Evolutionary conservation across 331 rosid genomes (phyloP), one percentile per base, ranked within the genome.

Genomic region (Erythrophleum ivorense): DNA sequence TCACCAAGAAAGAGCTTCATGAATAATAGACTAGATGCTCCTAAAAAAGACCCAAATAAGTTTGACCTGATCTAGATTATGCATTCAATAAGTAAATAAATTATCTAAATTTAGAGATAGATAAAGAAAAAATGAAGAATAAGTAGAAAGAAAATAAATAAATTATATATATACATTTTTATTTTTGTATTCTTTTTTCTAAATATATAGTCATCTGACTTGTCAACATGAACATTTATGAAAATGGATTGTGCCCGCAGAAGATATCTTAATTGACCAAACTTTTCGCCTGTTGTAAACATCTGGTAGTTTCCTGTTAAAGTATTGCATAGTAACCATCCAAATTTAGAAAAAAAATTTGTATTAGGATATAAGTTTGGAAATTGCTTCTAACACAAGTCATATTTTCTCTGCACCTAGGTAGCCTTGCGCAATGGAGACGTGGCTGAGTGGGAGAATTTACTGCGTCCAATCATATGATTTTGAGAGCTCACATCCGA

Each of bases 241-340:
- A 45, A 21, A 21, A 19, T 9, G 15, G 33, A 36, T 16, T 8
- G 31, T 38, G 55, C 46, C 62, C 36, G n/a, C 46, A 75, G 33
- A 48, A 66, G 34, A 31, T 6, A 45, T n/a, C 52, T 16, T 10
- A 19, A 53, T 46, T 73, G 64, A 16, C 67, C 68, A 0, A 67
- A 79, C 73, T 67, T 66, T 70, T 59, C 29, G 59, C 73, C 12
- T 0, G 34, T 34, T 21, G 13, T 16, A 53, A 73, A 58, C 87
- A 84, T 74, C 11, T 74, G 68, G 77, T 83, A 66, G 31, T 75
- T 57, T 31, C 40, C 63, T 70, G 3, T 38, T n/a, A 16, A 73
- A n/a, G 31, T 12, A 73, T 19, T 3, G 38, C 2, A 62, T 7
- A 59, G 54, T 21, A 38, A 70, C 33, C 36, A 40, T 6, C 19